Conservation (phyloP, 805 yeast species). For the Schwanniomyces vanrijiae region DNA sequence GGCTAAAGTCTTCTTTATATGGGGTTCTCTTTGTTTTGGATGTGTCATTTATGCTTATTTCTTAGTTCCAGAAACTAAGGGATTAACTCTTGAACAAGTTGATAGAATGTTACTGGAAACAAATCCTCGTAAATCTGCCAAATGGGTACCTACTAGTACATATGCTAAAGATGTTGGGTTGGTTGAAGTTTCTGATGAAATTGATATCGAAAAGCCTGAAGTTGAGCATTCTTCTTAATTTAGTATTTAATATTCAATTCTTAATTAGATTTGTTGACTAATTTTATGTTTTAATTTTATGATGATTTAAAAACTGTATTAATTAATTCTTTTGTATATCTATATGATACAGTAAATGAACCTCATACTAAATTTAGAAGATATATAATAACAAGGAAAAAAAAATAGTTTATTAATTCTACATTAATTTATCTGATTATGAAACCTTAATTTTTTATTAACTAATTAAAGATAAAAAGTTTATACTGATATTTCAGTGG, state of each 20-base stretch:
- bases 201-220: not conserved
- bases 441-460: not conserved
- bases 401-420: no score
- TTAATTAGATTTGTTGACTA: no score
- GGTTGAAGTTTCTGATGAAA: not conserved
- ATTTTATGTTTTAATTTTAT: no score
- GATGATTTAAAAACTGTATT: no score
- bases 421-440: not conserved
- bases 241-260: no score
- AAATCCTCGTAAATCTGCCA: constrained; percentile 4
- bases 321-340: no score
- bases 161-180: constrained; percentile 6
- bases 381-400: no score
- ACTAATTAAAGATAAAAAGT: no score
- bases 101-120: constrained; percentile 28
- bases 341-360: no score
- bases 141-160: constrained; percentile 4
- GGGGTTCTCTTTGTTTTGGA: constrained; percentile 41
- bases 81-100: constrained; percentile 41
- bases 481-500: not conserved
- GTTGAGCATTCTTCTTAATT: not conserved
- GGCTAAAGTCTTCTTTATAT: constrained; percentile 40
- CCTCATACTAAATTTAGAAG: no score
- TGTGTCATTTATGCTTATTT: constrained; percentile 33
- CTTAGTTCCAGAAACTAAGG: constrained; percentile 41